Conservation (phyloP, 1,139 yeast genomes). For the Candida sanyaensis region DNA sequence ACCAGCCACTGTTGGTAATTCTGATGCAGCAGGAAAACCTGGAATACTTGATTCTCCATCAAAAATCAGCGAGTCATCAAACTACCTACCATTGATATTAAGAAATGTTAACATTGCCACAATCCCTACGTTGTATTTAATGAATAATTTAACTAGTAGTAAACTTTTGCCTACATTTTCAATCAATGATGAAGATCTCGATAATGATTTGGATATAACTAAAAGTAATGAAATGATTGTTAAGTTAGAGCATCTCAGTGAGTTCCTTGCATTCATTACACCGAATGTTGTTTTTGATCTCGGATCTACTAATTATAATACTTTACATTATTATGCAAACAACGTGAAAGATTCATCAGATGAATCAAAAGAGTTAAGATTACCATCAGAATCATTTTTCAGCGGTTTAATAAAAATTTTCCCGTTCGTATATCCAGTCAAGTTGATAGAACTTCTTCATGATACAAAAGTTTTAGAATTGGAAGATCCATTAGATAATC, state of each 20-base stretch:
- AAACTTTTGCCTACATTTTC: slow-evolving; percentile 28
- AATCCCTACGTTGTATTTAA: slow-evolving; percentile 53
- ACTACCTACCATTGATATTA: slow-evolving; percentile 63
- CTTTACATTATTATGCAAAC: slow-evolving; percentile 15
- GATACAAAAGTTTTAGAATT: slow-evolving; percentile 23
- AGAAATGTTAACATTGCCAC: slow-evolving; percentile 62
- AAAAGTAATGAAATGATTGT: slow-evolving; percentile 35
- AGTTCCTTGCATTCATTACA: slow-evolving; percentile 33
- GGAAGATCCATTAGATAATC: slow-evolving; percentile 29
- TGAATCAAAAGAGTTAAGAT: neutral
- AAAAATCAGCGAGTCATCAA: slow-evolving; percentile 40
- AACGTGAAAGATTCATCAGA: slow-evolving; percentile 6
- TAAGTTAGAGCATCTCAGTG: slow-evolving; percentile 29
- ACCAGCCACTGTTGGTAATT: slow-evolving; percentile 3
- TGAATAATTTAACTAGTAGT: slow-evolving; percentile 29
- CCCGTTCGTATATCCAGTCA: slow-evolving; percentile 36
- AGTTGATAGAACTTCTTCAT: slow-evolving; percentile 32
- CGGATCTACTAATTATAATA: slow-evolving; percentile 26
- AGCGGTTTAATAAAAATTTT: slow-evolving; percentile 25
- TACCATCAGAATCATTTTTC: slow-evolving; percentile 8
- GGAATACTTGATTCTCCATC: slow-evolving; percentile 9
- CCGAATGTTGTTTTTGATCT: slow-evolving; percentile 41
- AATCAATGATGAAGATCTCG: slow-evolving; percentile 35
- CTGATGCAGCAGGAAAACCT: slow-evolving; percentile 5
- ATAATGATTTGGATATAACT: slow-evolving; percentile 32